Base-by-base conservation (phyloP, 2,329 filamentous ascomycete species). In the Zalaria obscura region DNA sequence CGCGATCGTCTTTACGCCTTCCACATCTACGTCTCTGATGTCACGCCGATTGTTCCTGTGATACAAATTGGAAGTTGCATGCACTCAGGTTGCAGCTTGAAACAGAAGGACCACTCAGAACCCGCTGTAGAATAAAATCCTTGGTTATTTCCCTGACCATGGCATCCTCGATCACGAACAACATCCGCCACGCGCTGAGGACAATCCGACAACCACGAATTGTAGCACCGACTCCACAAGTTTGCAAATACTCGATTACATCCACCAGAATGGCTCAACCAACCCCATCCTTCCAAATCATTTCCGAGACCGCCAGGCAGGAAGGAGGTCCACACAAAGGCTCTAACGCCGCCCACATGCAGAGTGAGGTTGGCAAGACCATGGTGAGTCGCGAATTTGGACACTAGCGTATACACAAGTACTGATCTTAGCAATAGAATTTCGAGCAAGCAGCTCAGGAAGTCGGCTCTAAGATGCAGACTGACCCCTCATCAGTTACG, bases 281-380 rank as follows among this genome's bases (percentile, higher is more conserved):
- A 26, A 44, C 43, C 6, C 40, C 49, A 10, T 43, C 46, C 18
- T 46, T 48, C 29, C 38, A 55, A 34, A 43, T 44, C 38, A 60
- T 60, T 32, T 57, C 55, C 5, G 51, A 58, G 41, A 53, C 54
- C 26, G 56, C 57, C 11, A 53, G 52, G 39, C 45, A 50, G 10
- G 56, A 60, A 42, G 55, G 55, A 38, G 57, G 54, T 27, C 50
- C 56, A 25, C 28, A 39, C 28, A 55, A 57, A 42, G 57, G 53
- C 27, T 57, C 55, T 5, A 43, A 49, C 4, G 49, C 57, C 11
- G 54, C 56, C 25, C 46, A 59, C 45, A 55, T 60, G 52, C 58
- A 61, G 45, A 54, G 51, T 39, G 45, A 59, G 40, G 46, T 55
- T 27, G 50, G 51, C 29, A 54, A 50, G 45, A 41, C 39, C 5